These are phyloP conservation scores for Salvia rosmarinus DNA, from an alignment of 257 asterid species.

Conservation along the genomic window DNA sequence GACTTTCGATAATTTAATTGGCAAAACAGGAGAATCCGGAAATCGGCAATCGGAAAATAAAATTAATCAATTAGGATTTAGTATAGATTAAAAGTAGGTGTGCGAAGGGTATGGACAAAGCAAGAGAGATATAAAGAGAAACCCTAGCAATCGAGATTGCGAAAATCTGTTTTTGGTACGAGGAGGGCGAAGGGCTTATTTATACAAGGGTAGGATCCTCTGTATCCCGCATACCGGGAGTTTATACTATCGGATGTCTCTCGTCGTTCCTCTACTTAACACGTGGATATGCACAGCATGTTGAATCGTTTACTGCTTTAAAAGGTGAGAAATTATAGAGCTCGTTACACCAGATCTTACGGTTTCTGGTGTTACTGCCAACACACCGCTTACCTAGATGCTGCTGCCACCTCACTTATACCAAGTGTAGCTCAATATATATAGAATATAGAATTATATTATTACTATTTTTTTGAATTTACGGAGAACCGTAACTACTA, in stretches of 20 bases:
- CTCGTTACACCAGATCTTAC: conserved; percentile 13
- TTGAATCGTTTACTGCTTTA: conserved; percentile 27
- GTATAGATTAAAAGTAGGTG: not conserved
- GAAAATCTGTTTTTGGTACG: not conserved
- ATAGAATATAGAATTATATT: too few species aligned
- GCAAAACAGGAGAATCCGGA: not conserved
- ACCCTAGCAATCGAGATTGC: conserved; percentile 37
- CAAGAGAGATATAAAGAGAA: conserved; percentile 19
- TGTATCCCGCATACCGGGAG: not conserved
- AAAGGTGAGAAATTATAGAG: not conserved
- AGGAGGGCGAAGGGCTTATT: not conserved
- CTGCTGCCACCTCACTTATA: conserved; percentile 10
- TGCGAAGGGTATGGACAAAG: not conserved
- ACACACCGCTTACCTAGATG: conserved; percentile 2
- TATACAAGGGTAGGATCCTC: not conserved
- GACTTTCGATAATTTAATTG: not conserved
- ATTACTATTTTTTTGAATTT: too few species aligned
- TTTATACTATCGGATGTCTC: not conserved
- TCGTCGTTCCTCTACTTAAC: not conserved
- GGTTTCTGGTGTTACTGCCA: not conserved
- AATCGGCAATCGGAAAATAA: not conserved
- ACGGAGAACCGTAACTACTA: too few species aligned
- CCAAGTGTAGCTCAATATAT: too few species aligned
- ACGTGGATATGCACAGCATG: not conserved
- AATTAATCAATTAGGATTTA: not conserved